A percentile compares a stretch with the other conserved stretches of the same genome.
Conservation (phyloP, 2,329 filamentous ascomycete genomes). For the Curvularia eragrostidis region DNA sequence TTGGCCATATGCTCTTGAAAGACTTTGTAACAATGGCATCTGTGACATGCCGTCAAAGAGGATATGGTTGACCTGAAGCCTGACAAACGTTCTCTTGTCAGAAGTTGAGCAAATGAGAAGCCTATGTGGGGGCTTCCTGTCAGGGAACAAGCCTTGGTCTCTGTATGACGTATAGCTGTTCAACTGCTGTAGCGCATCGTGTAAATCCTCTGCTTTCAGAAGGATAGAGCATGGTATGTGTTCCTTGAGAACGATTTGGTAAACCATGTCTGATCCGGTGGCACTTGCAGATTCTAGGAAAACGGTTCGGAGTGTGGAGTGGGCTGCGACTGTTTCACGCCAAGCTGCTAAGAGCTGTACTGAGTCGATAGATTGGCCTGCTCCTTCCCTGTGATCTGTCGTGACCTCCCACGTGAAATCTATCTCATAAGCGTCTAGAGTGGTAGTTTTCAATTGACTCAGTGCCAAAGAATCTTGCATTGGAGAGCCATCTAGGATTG, state of each 20-base stretch:
- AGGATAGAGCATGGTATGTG: not conserved
- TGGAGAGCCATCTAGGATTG: not conserved
- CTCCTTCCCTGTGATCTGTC: not conserved
- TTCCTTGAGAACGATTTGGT: not conserved
- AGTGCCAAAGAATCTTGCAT: not conserved
- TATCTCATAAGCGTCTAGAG: not conserved
- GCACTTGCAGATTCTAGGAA: not conserved
- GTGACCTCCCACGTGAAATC: not conserved
- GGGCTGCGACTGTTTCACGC: not conserved
- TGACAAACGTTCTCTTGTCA: not conserved
- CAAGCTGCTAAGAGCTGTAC: not conserved
- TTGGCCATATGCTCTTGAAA: constrained; percentile 1
- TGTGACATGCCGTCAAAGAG: not conserved
- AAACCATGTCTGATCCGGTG: not conserved
- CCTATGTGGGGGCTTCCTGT: constrained; percentile 1
- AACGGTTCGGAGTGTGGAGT: not conserved
- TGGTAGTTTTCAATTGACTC: not conserved
- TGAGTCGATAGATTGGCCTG: not conserved
- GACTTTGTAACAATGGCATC: not conserved
- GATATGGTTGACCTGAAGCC: not conserved
- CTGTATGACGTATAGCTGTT: not conserved
- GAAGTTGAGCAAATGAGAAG: not conserved
- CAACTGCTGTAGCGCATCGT: not conserved
- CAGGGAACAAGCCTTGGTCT: not conserved
- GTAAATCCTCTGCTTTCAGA: not conserved